Evolutionary conservation across 2,329 filamentous ascomycete species (phyloP).

Genomic region (Aureobasidium sp.): DNA sequence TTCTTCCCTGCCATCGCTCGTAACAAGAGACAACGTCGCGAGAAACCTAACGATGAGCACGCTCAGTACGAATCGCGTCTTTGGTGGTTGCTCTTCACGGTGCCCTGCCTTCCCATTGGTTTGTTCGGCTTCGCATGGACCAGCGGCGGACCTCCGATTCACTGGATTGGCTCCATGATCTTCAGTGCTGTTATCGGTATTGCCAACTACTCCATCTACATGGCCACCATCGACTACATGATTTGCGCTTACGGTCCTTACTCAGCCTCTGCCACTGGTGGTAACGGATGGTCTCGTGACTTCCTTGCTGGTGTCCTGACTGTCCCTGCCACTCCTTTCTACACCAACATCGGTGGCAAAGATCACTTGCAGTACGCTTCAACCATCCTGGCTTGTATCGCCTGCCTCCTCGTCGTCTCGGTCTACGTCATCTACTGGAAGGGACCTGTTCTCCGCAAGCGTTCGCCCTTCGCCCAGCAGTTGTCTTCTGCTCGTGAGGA

Average conservation of each 20-base stretch:
- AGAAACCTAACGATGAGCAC: conserved; percentile 39
- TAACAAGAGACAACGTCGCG: conserved; percentile 39
- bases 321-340: conserved; percentile 57
- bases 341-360: conserved; percentile 33
- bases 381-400: conserved; percentile 46
- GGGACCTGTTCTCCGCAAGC: conserved; percentile 43
- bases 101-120: conserved; percentile 57
- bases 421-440: conserved; percentile 52
- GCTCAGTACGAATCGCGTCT: conserved; percentile 60
- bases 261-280: conserved; percentile 65
- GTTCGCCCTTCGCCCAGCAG: conserved; percentile 45
- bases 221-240: conserved; percentile 73
- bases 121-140: conserved; percentile 68
- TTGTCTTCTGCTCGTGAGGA: conserved; percentile 17
- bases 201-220: conserved; percentile 56
- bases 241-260: conserved; percentile 66
- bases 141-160: conserved; percentile 52
- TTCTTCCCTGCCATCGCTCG: conserved; percentile 51
- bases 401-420: conserved; percentile 42
- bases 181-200: conserved; percentile 62
- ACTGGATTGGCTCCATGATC: conserved; percentile 63
- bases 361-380: conserved; percentile 46
- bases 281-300: conserved; percentile 67
- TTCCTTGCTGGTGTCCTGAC: conserved; percentile 67
- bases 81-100: conserved; percentile 57